Base-by-base conservation (phyloP, 371 early-diverging fungal species). In the Mucor plumbeus region DNA sequence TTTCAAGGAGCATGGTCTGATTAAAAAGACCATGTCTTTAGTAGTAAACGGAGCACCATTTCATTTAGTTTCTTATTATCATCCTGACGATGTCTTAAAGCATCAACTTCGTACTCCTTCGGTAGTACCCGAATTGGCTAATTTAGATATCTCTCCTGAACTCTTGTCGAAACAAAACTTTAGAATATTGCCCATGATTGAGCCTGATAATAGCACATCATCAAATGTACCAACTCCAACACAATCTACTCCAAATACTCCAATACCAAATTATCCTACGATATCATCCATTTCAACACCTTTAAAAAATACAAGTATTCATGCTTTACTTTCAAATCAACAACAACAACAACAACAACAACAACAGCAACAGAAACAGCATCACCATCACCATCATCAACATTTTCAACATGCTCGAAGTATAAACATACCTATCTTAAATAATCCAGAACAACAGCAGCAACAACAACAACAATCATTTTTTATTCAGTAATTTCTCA, bases 31-130 rank as follows among this genome's bases (percentile, higher is more conserved):
- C 6, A 84, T 94, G 75, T 92, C 92, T 21, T 85, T 94, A 43
- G 87, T 89, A 53, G 79, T 87, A 39, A 88, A 93, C 69, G 91
- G 91, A 39, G 82, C 84, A 35, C 83, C 85, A 57, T 90, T 92
- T 64, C 95, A 94, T 63, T 75, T 95, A 62, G 91, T 95, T 53
- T 92, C 91, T 66, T 95, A 95, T 70, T 94, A 94, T 73, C 85
- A 86, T 47, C 89, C 89, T 67, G 88, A 90, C 15, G 92, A 93
- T 70, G 89, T 92, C 2, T 66, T 87, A 8, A 71, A 75, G 7
- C 67, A 80, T 15, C 79, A 74, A 15, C 70, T 89, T 14, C 74
- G 74, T 2, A 86, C 85, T 4, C 89, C 89, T 11, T 80, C 84
- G 1, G 71, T 78, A 4, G 76, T 83, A 11, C 76, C 86, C 8